Evolutionary conservation across 2,329 filamentous ascomycete species (phyloP), one percentile per base, ranked within the genome.

Genomic region (Diaporthe vexans): DNA sequence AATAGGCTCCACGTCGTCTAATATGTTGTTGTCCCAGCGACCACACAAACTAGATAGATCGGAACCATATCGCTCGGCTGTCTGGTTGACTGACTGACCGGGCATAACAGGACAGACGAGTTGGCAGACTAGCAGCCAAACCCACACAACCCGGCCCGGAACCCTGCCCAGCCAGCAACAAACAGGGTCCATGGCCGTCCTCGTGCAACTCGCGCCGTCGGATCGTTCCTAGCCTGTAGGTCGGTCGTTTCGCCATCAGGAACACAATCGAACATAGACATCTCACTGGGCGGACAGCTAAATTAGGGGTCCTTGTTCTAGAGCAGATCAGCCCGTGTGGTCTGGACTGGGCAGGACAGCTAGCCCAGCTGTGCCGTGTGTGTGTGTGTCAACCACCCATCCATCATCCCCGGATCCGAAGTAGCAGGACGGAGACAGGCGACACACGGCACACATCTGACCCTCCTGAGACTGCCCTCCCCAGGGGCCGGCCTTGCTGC

Each of bases 121-220:
- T 40, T 40, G 11, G 29, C 29, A 33, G 29, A 19, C 17, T 46
- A 17, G 29, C 33, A 58, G 35, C 9, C 26, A 51, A 65, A n/a
- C 10, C 3, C 15, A 8, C 21, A 26, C 13, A 19, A 8, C 48
- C 29, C 9, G 56, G 15, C 56, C 13, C 1, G 46, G 46, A 19
- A 52, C 46, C 26, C 29, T 67, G 46, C 63, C 48, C 48, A 68
- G 63, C 46, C 21, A 4, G 19, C 3, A 43, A 43, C 2, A n/a
- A 40, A 68, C 46, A 68, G 48, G 63, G 48, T 17, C n/a, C 48
- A 54, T 54, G 48, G 63, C 63, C n/a, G 63, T 54, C 63, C 33
- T 40, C 48, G n/a, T 54, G 63, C 63, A 54, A 68, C 63, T 40
- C 48, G n/a, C 63, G 46, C 63, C 48, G 63, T 68, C 63, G 63